Base-by-base conservation (phyloP, 176 grass and related monocot genomes). In the Elaeis guineensis region DNA sequence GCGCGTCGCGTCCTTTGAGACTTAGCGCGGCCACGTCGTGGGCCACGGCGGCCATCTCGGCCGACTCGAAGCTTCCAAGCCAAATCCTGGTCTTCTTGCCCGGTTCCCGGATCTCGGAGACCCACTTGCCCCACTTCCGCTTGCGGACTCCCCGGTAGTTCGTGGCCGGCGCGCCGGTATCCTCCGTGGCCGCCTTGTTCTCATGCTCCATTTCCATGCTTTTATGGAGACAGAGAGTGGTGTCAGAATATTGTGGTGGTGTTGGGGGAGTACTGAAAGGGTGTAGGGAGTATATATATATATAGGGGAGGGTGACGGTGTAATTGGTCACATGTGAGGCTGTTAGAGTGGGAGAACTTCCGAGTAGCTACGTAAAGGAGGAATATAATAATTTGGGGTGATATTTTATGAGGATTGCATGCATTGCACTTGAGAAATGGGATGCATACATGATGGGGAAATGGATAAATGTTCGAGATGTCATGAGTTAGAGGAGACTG, bases 31-130 rank as follows among this genome's bases (percentile, higher is more conserved):
- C 91, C 57, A 96, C 91, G 64, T 96, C 91, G 62, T 90, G 91
- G 63, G 91, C 91, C 17, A 85, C 91, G 1, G 91, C 91, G 0
- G 91, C 91, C 83, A 96, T 87, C 83, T 96, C 86, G 17, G 91
- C 77, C 0, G 83, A 90, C 75, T 90, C 91, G 69, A 96, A 96
- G 68, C 91, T 96, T 16, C 91, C 91, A 2, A 96, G 83, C 91
- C 91, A 96, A 63, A 96, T 96, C 56, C 91, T 77, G 19, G 86
- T 82, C 78, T 96, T 96, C 83, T 96, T 96, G 44, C 91, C 91
- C 6, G 91, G 91, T 71, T 96, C 91, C n/a, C 90, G 79, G 70
- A 95, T 95, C 74, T 95, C 90, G 0, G 90, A 95, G 55, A 95
- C 90, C 80, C 83, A 95, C 49, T 87, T 95, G 2, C 90, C 90